A percentile compares a stretch with the other conserved stretches of the same genome.
phyloP scores from a whole-genome alignment of 306 rosid genomes.

The Luffa aegyptiaca region DNA sequence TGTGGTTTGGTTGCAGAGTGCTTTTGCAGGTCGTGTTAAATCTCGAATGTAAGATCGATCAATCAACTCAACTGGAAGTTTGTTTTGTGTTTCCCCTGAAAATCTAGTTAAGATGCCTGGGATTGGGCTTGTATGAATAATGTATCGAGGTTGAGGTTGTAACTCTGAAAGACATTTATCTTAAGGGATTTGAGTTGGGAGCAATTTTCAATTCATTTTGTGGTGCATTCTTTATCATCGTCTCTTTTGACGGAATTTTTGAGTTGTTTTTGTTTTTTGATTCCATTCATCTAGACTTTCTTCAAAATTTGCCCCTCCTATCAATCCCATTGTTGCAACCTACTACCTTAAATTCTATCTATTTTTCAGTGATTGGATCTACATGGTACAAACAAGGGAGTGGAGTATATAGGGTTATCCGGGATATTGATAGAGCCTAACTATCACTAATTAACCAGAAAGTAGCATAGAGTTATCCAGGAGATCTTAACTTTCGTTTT shows the following conservation, averaged over 20 bases:
- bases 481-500: not conserved
- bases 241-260: not conserved
- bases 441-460: too few relatives aligned
- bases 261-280: not conserved
- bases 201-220: not conserved
- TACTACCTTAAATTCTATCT: not conserved
- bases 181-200: not conserved
- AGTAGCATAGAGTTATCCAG: not conserved
- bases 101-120: not conserved
- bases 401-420: not conserved
- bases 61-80: not conserved
- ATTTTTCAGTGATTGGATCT: not conserved
- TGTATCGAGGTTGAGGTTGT: not conserved
- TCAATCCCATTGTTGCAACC: not conserved
- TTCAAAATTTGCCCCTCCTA: not conserved
- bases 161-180: not conserved
- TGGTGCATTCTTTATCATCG: not conserved
- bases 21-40: not conserved
- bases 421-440: too few relatives aligned
- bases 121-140: slow-evolving; percentile 2
- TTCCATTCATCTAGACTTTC: not conserved
- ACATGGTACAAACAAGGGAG: not conserved
- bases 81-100: not conserved
- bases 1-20: slow-evolving; percentile 2
- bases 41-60: slow-evolving; percentile 5